Evolutionary conservation across 306 rosid species (phyloP).

Genomic region (Cucurbita argyrosperma): DNA sequence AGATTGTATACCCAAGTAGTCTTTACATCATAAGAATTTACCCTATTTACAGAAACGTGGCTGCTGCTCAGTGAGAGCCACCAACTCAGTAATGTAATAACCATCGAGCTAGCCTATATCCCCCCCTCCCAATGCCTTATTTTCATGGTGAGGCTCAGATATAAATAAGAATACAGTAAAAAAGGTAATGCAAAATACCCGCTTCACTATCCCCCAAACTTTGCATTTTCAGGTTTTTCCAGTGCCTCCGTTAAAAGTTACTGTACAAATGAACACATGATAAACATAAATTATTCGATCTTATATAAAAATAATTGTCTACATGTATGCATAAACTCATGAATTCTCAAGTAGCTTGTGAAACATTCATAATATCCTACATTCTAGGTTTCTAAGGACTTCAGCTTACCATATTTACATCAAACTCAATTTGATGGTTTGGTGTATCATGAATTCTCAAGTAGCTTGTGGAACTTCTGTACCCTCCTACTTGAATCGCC

Average conservation of each 20-base stretch:
- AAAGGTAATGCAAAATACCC: slow-evolving; percentile 2
- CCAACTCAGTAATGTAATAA: slow-evolving; percentile 3
- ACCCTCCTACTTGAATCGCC: slow-evolving; percentile 46
- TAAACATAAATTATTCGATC: not conserved
- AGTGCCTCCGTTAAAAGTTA: slow-evolving; percentile 9
- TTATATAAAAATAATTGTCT: not conserved
- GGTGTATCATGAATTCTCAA: slow-evolving; percentile 32
- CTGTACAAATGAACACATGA: not conserved
- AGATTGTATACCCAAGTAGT: not conserved
- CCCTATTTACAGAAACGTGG: slow-evolving; percentile 9
- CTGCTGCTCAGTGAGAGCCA: slow-evolving; percentile 8
- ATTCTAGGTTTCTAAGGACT: not conserved
- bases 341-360: not conserved
- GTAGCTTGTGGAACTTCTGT: slow-evolving; percentile 45
- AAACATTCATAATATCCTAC: too few species aligned
- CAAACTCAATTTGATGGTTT: slow-evolving; percentile 16
- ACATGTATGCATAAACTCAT: not conserved
- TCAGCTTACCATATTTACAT: slow-evolving; percentile 43
- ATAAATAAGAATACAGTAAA: slow-evolving; percentile 9
- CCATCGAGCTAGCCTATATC: not conserved
- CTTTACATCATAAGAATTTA: not conserved
- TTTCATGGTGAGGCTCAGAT: slow-evolving; percentile 7
- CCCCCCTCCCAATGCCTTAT: slow-evolving; percentile 8
- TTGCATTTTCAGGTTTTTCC: slow-evolving; percentile 7
- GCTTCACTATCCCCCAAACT: slow-evolving; percentile 8